Evolutionary conservation across 2,329 filamentous ascomycete species (phyloP).

Genomic region (Microsporum canis): DNA sequence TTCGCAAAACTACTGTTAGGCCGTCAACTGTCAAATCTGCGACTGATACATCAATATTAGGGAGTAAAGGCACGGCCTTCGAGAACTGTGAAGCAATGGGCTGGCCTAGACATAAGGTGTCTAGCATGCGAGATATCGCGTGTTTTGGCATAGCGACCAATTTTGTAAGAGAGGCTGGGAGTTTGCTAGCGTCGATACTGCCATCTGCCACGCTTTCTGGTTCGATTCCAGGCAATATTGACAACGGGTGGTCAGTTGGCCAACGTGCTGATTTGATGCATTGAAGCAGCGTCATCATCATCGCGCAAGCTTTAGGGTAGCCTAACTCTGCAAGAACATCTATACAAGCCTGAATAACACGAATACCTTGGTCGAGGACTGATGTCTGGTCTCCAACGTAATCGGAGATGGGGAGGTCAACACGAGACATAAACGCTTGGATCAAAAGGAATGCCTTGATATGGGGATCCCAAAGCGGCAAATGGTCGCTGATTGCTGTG

Average conservation of each 20-base stretch:
- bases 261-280: conserved; percentile 87
- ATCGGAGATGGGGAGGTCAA: conserved; percentile 87
- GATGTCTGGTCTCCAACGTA: conserved; percentile 86
- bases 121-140: conserved; percentile 20
- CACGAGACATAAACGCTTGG: conserved; percentile 87
- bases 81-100: conserved; percentile 28
- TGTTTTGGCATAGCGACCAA: conserved; percentile 22
- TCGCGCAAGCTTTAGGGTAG: conserved; percentile 61
- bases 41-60: conserved; percentile 54
- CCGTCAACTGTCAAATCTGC: conserved; percentile 50
- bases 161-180: conserved; percentile 24
- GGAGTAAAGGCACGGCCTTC: conserved; percentile 55
- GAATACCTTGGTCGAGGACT: conserved; percentile 90
- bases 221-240: conserved; percentile 64
- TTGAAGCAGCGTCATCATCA: conserved; percentile 78
- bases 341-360: conserved; percentile 90
- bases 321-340: conserved; percentile 89
- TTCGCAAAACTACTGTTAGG: conserved; percentile 34
- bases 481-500: conserved; percentile 43
- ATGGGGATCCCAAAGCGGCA: conserved; percentile 97
- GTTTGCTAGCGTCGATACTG: conserved; percentile 7
- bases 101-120: conserved; percentile 22
- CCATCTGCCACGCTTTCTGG: conserved; percentile 15
- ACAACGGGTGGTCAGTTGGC: conserved; percentile 68
- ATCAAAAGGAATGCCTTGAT: conserved; percentile 90